Conservation (phyloP, 169 alveolate species). For the Cryptosporidium tyzzeri region DNA sequence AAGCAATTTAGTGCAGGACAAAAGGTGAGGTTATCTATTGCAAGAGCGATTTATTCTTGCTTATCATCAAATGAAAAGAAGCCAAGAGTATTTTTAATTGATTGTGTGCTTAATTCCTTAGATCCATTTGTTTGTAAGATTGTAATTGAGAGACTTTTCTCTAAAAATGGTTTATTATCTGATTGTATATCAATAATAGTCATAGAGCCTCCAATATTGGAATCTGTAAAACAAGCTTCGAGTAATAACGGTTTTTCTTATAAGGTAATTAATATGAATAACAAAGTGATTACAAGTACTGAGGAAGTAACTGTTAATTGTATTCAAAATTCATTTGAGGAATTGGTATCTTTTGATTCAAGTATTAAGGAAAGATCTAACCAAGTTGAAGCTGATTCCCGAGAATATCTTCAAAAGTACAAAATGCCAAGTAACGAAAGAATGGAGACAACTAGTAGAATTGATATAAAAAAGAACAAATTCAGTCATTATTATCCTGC, state of each 20-base stretch:
- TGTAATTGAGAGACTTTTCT: constrained; percentile 37
- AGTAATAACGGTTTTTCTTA: constrained; percentile 3
- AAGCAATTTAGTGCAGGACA: constrained; percentile 69
- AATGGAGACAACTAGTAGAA: not conserved
- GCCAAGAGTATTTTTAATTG: constrained; percentile 35
- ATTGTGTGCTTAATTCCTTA: constrained; percentile 42
- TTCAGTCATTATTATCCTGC: constrained; percentile 38
- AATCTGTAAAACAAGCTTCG: constrained; percentile 7
- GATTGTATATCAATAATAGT: constrained; percentile 29
- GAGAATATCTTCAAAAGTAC: not conserved
- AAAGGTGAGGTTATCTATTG: constrained; percentile 48
- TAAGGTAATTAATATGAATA: not conserved
- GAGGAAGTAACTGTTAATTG: constrained; percentile 1
- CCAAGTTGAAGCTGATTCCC: no score
- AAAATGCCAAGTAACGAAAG: not conserved
- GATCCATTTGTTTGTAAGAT: constrained; percentile 67
- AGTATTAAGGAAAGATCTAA: no score
- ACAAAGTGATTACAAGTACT: constrained; percentile 18
- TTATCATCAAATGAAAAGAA: not conserved
- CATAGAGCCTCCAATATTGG: constrained; percentile 63
- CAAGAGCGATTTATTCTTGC: constrained; percentile 58
- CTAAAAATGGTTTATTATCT: constrained; percentile 19
- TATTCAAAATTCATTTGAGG: not conserved
- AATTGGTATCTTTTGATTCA: not conserved
- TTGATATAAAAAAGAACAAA: constrained; percentile 40